Evolutionary conservation across 441 rosid genomes (phyloP).

Genomic region (Populus tomentosa): DNA sequence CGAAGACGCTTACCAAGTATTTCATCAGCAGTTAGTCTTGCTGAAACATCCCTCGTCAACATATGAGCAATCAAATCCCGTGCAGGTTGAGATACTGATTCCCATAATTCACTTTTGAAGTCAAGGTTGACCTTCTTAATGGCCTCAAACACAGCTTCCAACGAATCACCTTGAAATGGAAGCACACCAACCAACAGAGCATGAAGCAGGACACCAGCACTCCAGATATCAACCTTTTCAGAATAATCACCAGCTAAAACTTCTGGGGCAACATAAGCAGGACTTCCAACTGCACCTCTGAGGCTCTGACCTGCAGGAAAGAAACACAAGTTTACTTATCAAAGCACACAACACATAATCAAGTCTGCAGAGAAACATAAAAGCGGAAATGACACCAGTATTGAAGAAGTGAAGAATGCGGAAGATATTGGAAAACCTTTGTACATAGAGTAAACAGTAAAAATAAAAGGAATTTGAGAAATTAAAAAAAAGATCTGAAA

Average conservation of each 20-base stretch:
- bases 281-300: slow-evolving; percentile 82
- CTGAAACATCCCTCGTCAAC: slow-evolving; percentile 79
- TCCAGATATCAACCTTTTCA: slow-evolving; percentile 82
- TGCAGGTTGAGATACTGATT: slow-evolving; percentile 60
- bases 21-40: slow-evolving; percentile 71
- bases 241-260: slow-evolving; percentile 65
- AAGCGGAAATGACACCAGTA: neutral
- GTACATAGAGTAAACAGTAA: neutral
- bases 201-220: slow-evolving; percentile 79
- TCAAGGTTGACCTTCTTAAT: slow-evolving; percentile 62
- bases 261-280: slow-evolving; percentile 82
- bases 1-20: slow-evolving; percentile 50
- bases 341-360: neutral
- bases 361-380: neutral
- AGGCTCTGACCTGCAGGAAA: slow-evolving; percentile 61
- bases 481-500: neutral
- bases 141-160: slow-evolving; percentile 64
- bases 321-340: neutral
- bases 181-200: slow-evolving; percentile 62
- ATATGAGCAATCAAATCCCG: slow-evolving; percentile 61
- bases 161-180: slow-evolving; percentile 75
- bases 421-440: neutral
- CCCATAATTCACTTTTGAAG: slow-evolving; percentile 63
- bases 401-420: neutral
- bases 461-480: neutral